Evolutionary conservation across 2,329 filamentous ascomycete species (phyloP), one percentile per base, ranked within the genome.

Genomic region (Aspergillus sojae): DNA sequence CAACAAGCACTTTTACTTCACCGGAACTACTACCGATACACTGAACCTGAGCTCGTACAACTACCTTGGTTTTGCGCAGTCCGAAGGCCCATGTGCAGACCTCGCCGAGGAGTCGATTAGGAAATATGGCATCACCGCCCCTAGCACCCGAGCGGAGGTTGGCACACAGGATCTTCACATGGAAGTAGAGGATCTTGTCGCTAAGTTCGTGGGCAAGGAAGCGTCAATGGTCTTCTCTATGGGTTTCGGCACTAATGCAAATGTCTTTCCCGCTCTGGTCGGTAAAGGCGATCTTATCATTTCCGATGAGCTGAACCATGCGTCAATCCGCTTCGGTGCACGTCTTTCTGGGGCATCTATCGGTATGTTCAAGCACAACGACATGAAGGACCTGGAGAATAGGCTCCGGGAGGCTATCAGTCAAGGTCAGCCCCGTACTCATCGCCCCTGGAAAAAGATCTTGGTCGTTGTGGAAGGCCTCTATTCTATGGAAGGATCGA

Each of bases 41-140:
- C 83, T 99, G 72, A 99, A 99, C 81, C 91, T 99, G 90, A 97
- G 94, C 82, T 99, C 95, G 1, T 99, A 99, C 86, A 99, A 99
- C 80, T 99, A 99, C 77, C 91, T 99, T 28, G 95, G 95, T 50
- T 99, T 99, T 73, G 95, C 95, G 58, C 95, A 99, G 78, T 97
- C 95, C 0, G 94, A 98, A 69, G 95, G 95, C 12, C 94, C 95
- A 46, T 99, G 95, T 75, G 95, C 95, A 54, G 94, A 98, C 77
- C 90, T 92, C 16, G 92, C 94, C 4, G 95, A 99, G 81, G 90
- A 94, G 54, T 88, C 87, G 54, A 88, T 97, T 68, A 89, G 88
- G 79, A 94, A 91, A 74, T 95, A 96, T 73, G 94, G 94, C 48
- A 88, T 98, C 67, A 91, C 89, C 72, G 86, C 90, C 70, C 89